Percentiles rank a stretch among this genome's conserved stretches.
These are phyloP conservation scores for Leptosphaerulina australis DNA, from an alignment of 2,329 filamentous ascomycete species.

Conservation along the genomic window DNA sequence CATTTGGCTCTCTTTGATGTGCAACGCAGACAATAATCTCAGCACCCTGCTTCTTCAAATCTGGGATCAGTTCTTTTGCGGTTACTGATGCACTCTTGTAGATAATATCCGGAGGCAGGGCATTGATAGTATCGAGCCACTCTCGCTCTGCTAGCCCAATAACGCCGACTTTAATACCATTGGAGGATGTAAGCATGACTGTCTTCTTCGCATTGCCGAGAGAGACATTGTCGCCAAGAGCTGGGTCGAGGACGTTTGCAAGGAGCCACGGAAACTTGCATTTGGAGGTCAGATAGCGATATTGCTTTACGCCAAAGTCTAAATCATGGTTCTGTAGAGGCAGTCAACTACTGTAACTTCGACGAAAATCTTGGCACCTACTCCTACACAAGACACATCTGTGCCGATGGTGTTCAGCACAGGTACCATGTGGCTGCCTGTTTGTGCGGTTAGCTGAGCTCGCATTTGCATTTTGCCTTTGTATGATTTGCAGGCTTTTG, in stretches of 20 bases:
- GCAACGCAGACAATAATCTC: constrained; percentile 83
- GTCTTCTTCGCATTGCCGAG: constrained; percentile 78
- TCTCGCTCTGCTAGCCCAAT: constrained; percentile 86
- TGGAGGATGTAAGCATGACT: constrained; percentile 76
- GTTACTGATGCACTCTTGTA: constrained; percentile 80
- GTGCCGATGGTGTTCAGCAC: constrained; percentile 79
- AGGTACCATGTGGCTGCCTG: constrained; percentile 83
- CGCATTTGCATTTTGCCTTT: neutral
- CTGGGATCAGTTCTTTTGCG: constrained; percentile 75
- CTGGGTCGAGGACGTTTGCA: constrained; percentile 85
- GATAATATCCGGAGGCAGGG: constrained; percentile 77
- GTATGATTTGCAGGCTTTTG: neutral
- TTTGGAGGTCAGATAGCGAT: constrained; percentile 71
- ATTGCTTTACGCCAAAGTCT: constrained; percentile 86
- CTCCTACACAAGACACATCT: constrained; percentile 80
- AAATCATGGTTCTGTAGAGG: constrained; percentile 78
- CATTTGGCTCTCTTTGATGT: constrained; percentile 87
- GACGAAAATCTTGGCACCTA: constrained; percentile 52
- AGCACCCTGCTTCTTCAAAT: constrained; percentile 75
- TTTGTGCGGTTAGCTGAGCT: neutral
- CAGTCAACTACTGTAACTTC: constrained; percentile 20
- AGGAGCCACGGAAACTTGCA: constrained; percentile 90
- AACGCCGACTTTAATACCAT: constrained; percentile 84
- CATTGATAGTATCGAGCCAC: constrained; percentile 88
- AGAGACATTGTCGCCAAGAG: constrained; percentile 73